These are phyloP conservation scores for Pythium pectinolyticum DNA, from an alignment of 352 stramenopile species.

Conservation along the genomic window DNA sequence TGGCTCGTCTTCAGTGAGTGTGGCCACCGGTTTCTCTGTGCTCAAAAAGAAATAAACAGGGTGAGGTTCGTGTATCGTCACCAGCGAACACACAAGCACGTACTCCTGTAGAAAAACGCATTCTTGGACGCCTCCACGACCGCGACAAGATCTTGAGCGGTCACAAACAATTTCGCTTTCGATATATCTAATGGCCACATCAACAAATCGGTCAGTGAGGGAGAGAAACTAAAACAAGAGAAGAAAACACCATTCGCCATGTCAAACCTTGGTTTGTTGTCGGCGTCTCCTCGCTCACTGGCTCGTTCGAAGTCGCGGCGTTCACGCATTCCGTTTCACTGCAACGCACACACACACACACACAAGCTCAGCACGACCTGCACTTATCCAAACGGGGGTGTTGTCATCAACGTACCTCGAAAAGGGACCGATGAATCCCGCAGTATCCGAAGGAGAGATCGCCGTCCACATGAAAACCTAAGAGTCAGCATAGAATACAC, in stretches of 20 bases:
- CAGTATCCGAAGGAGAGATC: neutral
- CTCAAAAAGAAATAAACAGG: neutral
- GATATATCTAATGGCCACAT: constrained; percentile 17
- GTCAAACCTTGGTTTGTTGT: constrained; percentile 17
- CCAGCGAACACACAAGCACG: neutral
- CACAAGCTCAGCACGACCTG: neutral
- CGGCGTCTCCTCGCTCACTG: neutral
- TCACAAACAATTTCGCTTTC: constrained; percentile 41
- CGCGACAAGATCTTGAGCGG: constrained; percentile 40
- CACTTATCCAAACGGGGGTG: neutral
- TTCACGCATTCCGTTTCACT: constrained; percentile 42
- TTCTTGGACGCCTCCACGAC: constrained; percentile 46
- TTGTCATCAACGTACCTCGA: neutral
- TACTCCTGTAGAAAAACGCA: constrained; percentile 66
- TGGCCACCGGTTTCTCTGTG: constrained; percentile 49
- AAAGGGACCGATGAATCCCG: constrained; percentile 6
- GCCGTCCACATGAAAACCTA: constrained; percentile 20
- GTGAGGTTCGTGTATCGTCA: neutral
- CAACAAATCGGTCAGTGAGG: neutral
- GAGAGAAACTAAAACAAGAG: neutral
- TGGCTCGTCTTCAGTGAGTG: constrained; percentile 63
- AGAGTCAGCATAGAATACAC: too few relatives aligned
- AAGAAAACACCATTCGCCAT: neutral
- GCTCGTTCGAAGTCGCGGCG: constrained; percentile 10
- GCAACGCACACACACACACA: neutral